Evolutionary conservation across 2,329 filamentous ascomycete species (phyloP).

Genomic region (Dactylella cylindrospora): DNA sequence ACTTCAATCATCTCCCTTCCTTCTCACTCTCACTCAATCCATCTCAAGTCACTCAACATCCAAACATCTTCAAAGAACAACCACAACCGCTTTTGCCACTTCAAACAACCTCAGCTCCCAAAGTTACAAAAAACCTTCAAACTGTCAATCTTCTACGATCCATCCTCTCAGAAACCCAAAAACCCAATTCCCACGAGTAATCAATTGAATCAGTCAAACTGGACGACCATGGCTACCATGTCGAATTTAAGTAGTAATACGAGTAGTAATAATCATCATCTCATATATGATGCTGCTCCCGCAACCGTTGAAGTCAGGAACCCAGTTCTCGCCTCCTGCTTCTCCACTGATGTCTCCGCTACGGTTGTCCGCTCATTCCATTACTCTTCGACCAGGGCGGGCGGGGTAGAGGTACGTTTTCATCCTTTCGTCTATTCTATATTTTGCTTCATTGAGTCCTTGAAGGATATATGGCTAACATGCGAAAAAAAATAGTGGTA

Average conservation of each 20-base stretch:
- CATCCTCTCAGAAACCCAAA: constrained; percentile 29
- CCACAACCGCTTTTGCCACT: constrained; percentile 4
- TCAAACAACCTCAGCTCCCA: not conserved
- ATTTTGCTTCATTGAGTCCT: constrained; percentile 48
- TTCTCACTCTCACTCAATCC: constrained; percentile 5
- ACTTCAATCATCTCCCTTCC: constrained; percentile 7
- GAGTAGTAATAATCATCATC: constrained; percentile 69
- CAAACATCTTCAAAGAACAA: constrained; percentile 12
- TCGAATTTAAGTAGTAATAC: constrained; percentile 68
- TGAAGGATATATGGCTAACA: constrained; percentile 53
- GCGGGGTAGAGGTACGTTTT: constrained; percentile 60
- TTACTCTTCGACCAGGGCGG: constrained; percentile 90
- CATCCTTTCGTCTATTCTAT: constrained; percentile 1
- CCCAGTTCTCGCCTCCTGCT: constrained; percentile 88
- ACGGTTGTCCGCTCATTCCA: constrained; percentile 78
- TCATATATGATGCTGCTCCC: constrained; percentile 61
- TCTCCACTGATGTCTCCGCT: constrained; percentile 71
- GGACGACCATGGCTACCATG: constrained; percentile 55
- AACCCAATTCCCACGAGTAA: constrained; percentile 40
- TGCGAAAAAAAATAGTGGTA: constrained; percentile 68
- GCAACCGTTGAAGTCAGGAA: constrained; percentile 57
- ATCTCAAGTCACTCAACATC: constrained; percentile 26
- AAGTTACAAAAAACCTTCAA: constrained; percentile 3
- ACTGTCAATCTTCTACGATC: constrained; percentile 38
- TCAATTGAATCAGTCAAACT: constrained; percentile 41